A percentile compares a stretch with the other conserved stretches of the same genome.
Conservation (phyloP, 169 alveolate genomes). For the Besnoitia besnoiti region DNA sequence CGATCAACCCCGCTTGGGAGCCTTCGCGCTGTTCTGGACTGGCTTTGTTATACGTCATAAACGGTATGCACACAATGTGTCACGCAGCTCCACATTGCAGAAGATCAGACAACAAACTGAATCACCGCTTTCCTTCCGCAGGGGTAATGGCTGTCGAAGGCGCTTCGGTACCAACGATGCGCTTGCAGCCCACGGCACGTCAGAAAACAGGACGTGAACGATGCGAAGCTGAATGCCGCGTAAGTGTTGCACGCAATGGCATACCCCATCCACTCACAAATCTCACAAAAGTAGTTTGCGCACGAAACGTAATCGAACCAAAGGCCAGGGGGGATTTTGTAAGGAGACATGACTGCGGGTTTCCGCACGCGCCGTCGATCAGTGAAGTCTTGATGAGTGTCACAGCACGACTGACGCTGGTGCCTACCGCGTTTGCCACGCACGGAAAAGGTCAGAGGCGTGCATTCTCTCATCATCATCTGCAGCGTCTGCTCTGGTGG, state of each 20-base stretch:
- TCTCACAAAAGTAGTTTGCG: slow-evolving; percentile 51
- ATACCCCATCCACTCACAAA: slow-evolving; percentile 46
- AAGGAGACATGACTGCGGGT: background rate
- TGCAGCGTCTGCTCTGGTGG: too few relatives aligned
- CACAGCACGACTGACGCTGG: too few relatives aligned
- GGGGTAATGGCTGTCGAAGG: slow-evolving; percentile 28
- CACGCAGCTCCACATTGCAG: too few relatives aligned
- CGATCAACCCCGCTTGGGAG: too few relatives aligned
- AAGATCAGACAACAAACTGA: slow-evolving; percentile 12
- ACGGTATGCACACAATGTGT: too few relatives aligned
- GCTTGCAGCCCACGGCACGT: slow-evolving; percentile 40
- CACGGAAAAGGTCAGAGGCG: too few relatives aligned
- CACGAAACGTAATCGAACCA: slow-evolving; percentile 51
- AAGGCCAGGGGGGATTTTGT: slow-evolving; percentile 25
- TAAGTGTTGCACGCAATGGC: slow-evolving; percentile 42
- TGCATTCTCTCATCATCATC: too few relatives aligned
- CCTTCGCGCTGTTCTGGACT: too few relatives aligned
- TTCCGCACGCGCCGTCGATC: too few relatives aligned
- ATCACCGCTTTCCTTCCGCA: slow-evolving; percentile 32
- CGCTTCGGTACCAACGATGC: slow-evolving; percentile 40
- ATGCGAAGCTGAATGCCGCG: background rate
- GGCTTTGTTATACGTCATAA: too few relatives aligned
- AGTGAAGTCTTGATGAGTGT: too few relatives aligned
- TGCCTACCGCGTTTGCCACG: too few relatives aligned
- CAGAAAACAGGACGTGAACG: slow-evolving; percentile 31